phyloP scores from a whole-genome alignment of 1,139 yeast species.

The Zygoascus hellenicus region DNA sequence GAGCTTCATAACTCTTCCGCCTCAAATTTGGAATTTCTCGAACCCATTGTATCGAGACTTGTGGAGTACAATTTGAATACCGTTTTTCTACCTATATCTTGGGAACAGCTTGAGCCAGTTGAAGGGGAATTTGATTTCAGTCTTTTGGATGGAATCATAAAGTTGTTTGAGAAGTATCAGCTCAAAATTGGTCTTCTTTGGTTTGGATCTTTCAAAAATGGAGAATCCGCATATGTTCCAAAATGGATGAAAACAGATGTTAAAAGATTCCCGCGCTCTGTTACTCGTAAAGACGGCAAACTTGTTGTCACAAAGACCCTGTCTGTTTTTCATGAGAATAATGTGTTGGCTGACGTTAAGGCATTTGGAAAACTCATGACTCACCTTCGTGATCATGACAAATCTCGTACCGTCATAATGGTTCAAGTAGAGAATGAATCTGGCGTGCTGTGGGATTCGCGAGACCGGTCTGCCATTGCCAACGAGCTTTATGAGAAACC shows the following conservation, averaged over 20 bases:
- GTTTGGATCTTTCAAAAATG: slow-evolving; percentile 20
- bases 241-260: slow-evolving; percentile 16
- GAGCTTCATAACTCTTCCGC: slow-evolving; percentile 15
- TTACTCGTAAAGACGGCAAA: slow-evolving; percentile 11
- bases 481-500: not conserved
- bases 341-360: slow-evolving; percentile 13
- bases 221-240: slow-evolving; percentile 16
- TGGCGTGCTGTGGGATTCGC: slow-evolving; percentile 17
- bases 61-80: slow-evolving; percentile 13
- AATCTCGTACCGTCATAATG: slow-evolving; percentile 13
- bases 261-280: slow-evolving; percentile 10
- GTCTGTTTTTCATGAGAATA: slow-evolving; percentile 14
- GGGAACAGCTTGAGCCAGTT: slow-evolving; percentile 16
- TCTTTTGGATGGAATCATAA: slow-evolving; percentile 10
- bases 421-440: slow-evolving; percentile 18
- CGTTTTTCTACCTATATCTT: slow-evolving; percentile 13
- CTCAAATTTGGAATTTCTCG: slow-evolving; percentile 10
- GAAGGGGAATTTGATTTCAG: slow-evolving; percentile 15
- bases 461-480: slow-evolving; percentile 11
- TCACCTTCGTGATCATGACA: slow-evolving; percentile 14
- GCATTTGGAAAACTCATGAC: slow-evolving; percentile 15
- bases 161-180: slow-evolving; percentile 11
- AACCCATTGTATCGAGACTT: slow-evolving; percentile 10
- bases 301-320: slow-evolving; percentile 12
- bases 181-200: slow-evolving; percentile 14